phyloP scores from a whole-genome alignment of 2,329 filamentous ascomycete genomes.

The Diaporthe helianthi region DNA sequence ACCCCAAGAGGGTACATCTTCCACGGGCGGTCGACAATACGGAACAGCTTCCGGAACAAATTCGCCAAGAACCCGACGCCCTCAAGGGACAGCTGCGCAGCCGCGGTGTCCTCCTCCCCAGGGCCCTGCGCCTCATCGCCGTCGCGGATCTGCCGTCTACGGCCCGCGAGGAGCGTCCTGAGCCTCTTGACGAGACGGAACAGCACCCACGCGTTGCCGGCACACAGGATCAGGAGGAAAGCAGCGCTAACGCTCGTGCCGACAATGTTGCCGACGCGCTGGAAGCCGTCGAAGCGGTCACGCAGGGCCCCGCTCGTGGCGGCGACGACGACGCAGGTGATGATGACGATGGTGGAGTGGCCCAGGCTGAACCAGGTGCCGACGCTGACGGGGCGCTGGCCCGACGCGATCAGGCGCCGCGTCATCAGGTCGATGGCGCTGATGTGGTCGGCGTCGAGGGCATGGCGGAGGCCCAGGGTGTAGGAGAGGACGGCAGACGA shows the following conservation, averaged over 20 bases:
- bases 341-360: slow-evolving; percentile 89
- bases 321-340: slow-evolving; percentile 91
- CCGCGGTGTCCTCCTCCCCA: slow-evolving; percentile 45
- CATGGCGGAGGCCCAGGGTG: slow-evolving; percentile 88
- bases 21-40: slow-evolving; percentile 78
- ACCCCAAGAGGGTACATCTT: slow-evolving; percentile 95
- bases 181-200: slow-evolving; percentile 77
- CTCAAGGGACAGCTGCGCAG: slow-evolving; percentile 70
- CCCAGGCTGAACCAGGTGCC: slow-evolving; percentile 95
- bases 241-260: slow-evolving; percentile 86
- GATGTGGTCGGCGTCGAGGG: slow-evolving; percentile 94
- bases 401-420: slow-evolving; percentile 82
- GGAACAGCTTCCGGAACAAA: slow-evolving; percentile 78
- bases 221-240: slow-evolving; percentile 81
- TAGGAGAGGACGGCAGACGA: slow-evolving; percentile 86
- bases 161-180: slow-evolving; percentile 60
- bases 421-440: slow-evolving; percentile 94
- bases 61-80: slow-evolving; percentile 78
- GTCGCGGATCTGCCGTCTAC: slow-evolving; percentile 42
- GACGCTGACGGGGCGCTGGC: slow-evolving; percentile 86
- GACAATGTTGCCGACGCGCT: slow-evolving; percentile 83
- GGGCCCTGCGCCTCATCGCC: slow-evolving; percentile 11
- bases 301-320: slow-evolving; percentile 86
- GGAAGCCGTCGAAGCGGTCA: slow-evolving; percentile 80
- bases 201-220: slow-evolving; percentile 87